Base-by-base conservation (phyloP, 2,329 filamentous ascomycete genomes). In the Tolypocladium nubicola region DNA sequence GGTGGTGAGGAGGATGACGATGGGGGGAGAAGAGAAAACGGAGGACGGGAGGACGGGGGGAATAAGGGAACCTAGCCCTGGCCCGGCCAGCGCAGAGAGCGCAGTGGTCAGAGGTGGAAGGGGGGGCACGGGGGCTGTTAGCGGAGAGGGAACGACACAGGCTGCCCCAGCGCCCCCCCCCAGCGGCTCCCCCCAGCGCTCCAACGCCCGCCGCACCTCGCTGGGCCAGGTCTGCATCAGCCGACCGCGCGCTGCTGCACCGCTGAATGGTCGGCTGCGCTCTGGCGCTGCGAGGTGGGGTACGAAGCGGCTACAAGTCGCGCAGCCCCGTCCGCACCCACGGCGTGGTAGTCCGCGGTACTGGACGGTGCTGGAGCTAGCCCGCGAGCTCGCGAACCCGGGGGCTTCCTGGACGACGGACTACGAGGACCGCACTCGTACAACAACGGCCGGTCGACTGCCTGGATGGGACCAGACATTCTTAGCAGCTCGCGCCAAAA, bases 41-140 rank as follows among this genome's bases (percentile, higher is more conserved):
- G 68, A 67, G 64, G 68, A 57, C 47, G 69, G 67, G 68, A 66
- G 71, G 70, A 68, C 69, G 71, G 67, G 66, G 65, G 64, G 61
- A 60, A 59, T 59, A 60, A 61, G 59, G 61, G 57, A 65, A 50
- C 16, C 9, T 13, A 1, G 41, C 41, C 41, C 41, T 45, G 41
- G 21, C 26, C 26, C 26, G 26, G 26, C 26, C 30, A 14, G 47
- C 26, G 3, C 26, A 33, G 26, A 49, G 45, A n/a, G 30, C 19
- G 1, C 19, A 21, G 19, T 9, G 41, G 30, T 33, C 30, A 11
- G 19, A 45, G 41, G 41, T 37, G n/a, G 41, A 14, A 6, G 50
- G n/a, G 35, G 19, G 50, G 50, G 26, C 26, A n/a, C 45, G 47
- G 47, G 47, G 26, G 7, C 16, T 13, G 47, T 50, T 50, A n/a